phyloP scores from a whole-genome alignment of 768 basidiomycete species.

The Gymnopilus dilepis region DNA sequence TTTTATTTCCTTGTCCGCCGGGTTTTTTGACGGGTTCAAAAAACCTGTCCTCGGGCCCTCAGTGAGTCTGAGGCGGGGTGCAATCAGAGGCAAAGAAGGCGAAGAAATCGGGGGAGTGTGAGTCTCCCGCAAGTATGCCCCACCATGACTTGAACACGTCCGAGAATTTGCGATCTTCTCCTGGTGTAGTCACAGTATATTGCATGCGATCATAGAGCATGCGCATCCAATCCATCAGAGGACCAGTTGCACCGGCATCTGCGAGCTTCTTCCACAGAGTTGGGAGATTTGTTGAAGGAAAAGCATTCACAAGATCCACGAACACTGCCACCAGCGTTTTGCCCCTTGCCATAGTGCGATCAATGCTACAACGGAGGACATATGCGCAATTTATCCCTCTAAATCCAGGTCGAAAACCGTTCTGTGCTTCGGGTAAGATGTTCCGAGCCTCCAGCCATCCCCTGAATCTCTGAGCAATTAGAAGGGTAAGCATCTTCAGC shows the following conservation, averaged over 20 bases:
- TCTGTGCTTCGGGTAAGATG: constrained; percentile 19
- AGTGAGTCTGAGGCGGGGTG: too few species aligned
- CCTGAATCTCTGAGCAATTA: constrained; percentile 25
- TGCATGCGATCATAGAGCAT: constrained; percentile 16
- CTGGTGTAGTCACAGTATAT: constrained; percentile 2
- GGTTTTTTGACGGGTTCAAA: too few species aligned
- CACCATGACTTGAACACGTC: constrained; percentile 1
- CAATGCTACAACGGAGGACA: constrained; percentile 4
- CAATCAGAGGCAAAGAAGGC: not conserved
- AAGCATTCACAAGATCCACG: constrained; percentile 18
- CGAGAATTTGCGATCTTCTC: not conserved
- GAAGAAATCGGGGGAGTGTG: not conserved
- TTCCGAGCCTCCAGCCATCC: not conserved
- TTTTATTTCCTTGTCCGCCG: too few species aligned
- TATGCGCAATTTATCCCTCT: constrained; percentile 24
- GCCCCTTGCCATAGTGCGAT: not conserved
- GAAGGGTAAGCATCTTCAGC: constrained; percentile 31
- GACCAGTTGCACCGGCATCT: not conserved
- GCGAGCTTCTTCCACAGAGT: constrained; percentile 21
- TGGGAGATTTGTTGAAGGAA: constrained; percentile 20
- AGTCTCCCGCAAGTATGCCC: constrained; percentile 9
- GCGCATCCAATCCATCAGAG: constrained; percentile 19
- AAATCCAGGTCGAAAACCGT: constrained; percentile 22
- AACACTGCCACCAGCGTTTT: not conserved
- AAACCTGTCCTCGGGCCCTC: too few species aligned